Base-by-base conservation (phyloP, 2,329 filamentous ascomycete genomes). In the Aspergillus fumigatus region DNA sequence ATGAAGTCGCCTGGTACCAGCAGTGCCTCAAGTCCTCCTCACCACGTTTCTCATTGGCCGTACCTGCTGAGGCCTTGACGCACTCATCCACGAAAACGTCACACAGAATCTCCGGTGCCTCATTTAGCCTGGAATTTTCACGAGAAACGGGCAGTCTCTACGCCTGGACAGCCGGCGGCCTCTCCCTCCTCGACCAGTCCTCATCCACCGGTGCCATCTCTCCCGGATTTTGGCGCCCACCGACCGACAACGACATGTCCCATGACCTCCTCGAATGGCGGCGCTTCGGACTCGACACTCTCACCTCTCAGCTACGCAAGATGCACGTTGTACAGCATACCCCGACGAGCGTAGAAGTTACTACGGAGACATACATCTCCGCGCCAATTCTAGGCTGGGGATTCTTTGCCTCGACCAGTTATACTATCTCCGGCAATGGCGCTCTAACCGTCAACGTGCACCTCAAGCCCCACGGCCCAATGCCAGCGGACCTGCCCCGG, bases 161-260 rank as follows among this genome's bases (percentile, higher is more conserved):
- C 32, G 14, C 32, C 32, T 38, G 32, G 32, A 38, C 14, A 17
- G 6, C 32, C 14, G 14, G 17, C 32, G 32, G 32, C 1, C 32
- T 38, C 14, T 38, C 32, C 14, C 32, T 38, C 11, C 32, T 38
- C 3, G 14, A 17, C 14, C 32, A 17, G 32, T 38, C 32, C 6
- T 38, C 32, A 38, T 7, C 32, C 17, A 1, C 14, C 5, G 32
- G 32, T 17, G 32, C 25, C 17, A 14, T 54, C 7, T 27, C 43
- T 6, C 55, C 27, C 1, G 64, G 66, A n/a, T 69, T 70, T 55
- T 71, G 69, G 69, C 69, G 69, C 23, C 63, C 68, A 8, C 67
- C 68, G 23, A 71, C 68, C 7, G 66, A 70, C 56, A 71, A 71
- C 55, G 69, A 71, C 45, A 55, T 63, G 17, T 59, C 67, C 6